These are phyloP conservation scores for Fusarium udum DNA, from an alignment of 2,329 filamentous ascomycete genomes.

Conservation along the genomic window DNA sequence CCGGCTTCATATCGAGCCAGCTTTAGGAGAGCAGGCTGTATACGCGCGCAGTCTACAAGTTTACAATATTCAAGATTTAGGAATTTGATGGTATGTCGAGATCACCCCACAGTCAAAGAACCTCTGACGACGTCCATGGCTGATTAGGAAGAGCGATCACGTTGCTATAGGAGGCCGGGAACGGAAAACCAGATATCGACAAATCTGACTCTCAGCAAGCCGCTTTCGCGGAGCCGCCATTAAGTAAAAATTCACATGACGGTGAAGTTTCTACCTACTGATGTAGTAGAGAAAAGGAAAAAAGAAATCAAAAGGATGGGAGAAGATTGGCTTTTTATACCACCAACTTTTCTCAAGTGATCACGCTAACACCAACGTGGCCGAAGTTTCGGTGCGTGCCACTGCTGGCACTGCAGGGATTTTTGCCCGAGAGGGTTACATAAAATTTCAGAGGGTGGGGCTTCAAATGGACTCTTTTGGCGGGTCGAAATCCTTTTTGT, in stretches of 20 bases:
- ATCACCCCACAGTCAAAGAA: conserved; percentile 63
- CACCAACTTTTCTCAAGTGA: background rate
- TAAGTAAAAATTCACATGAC: conserved; percentile 52
- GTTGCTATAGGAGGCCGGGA: conserved; percentile 62
- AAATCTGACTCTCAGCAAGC: conserved; percentile 64
- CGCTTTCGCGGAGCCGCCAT: conserved; percentile 63
- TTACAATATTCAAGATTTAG: background rate
- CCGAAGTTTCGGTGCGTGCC: background rate
- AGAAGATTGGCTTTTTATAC: conserved; percentile 14
- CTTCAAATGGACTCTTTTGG: background rate
- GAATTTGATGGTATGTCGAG: conserved; percentile 51
- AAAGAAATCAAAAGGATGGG: background rate
- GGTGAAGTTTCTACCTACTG: conserved; percentile 30
- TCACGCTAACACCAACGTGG: background rate
- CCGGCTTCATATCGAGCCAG: background rate
- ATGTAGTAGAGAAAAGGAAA: conserved; percentile 14
- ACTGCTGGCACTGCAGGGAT: background rate
- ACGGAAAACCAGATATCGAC: conserved; percentile 64
- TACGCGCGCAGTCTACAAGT: background rate
- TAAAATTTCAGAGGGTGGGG: background rate
- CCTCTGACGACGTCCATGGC: conserved; percentile 53
- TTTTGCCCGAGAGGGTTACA: conserved; percentile 12
- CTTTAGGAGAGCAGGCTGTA: background rate
- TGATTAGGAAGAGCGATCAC: conserved; percentile 59
- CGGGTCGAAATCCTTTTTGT: background rate